Evolutionary conservation across 139 green algal genomes (phyloP), one percentile per base, ranked within the genome.

Genomic region (Deuterostichococcus epilithicus): DNA sequence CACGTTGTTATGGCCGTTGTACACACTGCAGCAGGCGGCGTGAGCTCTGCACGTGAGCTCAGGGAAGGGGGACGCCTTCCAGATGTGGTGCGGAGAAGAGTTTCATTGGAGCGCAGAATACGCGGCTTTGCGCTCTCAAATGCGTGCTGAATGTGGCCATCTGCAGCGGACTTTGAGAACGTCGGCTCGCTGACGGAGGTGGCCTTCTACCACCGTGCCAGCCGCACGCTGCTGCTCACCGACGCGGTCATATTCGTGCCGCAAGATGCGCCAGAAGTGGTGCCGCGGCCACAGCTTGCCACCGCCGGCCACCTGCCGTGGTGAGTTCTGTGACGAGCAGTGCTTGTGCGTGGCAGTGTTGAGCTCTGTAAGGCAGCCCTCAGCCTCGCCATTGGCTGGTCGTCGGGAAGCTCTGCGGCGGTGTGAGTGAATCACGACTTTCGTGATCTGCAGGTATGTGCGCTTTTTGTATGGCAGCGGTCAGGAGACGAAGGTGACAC

Each of bases 171-270:
- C 52, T 63, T 63, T 20, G 52, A 63, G 52, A 63, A 83, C 52
- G 73, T 79, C 28, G 82, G 76, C 1, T 80, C 81, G 5, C 87
- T 90, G 71, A 84, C 78, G 34, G 90, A 97, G 86, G 86, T 86
- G 23, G 89, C 92, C 3, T 95, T 98, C 72, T 97, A 92, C 80
- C 92, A 97, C 87, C 94, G 92, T 67, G 8, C 38, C 1, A 86
- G 79, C 10, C 76, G 83, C 44, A 94, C 87, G 0, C 84, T 98
- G 70, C 74, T 98, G 67, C 86, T 97, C 20, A 98, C 94, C 1
- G 94, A 98, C 60, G 86, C 90, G 0, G 88, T 97, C 5, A 68
- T 97, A 6, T 94, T 84, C 39, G 80, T 97, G 42, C 83, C 86
- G 3, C 44, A 76, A 8, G 72, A 83, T 18, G 88, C 91, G n/a